Base-by-base conservation (phyloP, 192 early-diverging fungal species). In the Diversispora epigaea region DNA sequence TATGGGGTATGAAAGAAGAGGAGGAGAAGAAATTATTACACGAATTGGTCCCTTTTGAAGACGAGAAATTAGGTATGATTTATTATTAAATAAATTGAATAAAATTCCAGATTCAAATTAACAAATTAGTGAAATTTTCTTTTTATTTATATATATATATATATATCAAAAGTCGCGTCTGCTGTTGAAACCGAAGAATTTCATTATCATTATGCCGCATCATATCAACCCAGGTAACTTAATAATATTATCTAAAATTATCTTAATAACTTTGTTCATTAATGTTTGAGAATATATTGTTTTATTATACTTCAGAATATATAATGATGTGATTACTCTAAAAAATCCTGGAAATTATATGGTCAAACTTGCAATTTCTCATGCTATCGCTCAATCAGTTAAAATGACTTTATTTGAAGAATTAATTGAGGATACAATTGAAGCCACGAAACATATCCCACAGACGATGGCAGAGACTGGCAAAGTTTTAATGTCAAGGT, bases 371-470 rank as follows among this genome's bases (percentile, higher is more conserved):
- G 93, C 95, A 0, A 97, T 98, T 76, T 91, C 93, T 3, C 97
- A 98, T 82, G 97, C 94, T 4, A 92, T 98, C 63, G 94, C 97
- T 8, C 97, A 98, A 82, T 91, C 90, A 47, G 94, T 93, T 57
- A 98, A 98, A 80, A 93, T 98, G 78, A 91, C 93, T 0, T 79
- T 93, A 25, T 98, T 95, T 80, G 97, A 98, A 82, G 88, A 87
- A 43, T 80, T 96, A 69, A 94, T 98, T 74, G 95, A 96, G 77
- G 91, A 94, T 66, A 96, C 96, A 0, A 97, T 98, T 73, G 87
- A 91, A 61, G 90, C 86, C 15, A 96, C 93, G 11, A 90, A 92
- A 60, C 87, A 94, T 76, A 93, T 98, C 45, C 97, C 97, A 6
- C 91, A 94, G 80, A 91, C 89, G 65, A 93, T 98, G 94, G 95